Percentiles rank a stretch among this genome's conserved stretches.
Evolutionary conservation across 179 eudicot species (phyloP).

Genomic region (Vitellaria paradoxa): DNA sequence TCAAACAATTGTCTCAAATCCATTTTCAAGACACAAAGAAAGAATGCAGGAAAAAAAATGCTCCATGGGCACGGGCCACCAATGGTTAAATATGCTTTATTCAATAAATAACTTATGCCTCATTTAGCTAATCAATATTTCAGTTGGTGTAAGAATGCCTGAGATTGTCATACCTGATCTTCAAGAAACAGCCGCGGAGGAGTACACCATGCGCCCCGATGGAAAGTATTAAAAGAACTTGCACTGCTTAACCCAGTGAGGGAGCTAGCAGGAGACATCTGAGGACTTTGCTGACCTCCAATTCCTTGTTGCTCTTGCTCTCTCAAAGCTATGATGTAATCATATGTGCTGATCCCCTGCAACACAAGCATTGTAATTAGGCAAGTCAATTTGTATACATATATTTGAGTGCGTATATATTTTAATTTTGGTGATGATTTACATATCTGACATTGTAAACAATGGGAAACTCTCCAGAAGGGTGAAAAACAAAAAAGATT

Average conservation of each 20-base stretch:
- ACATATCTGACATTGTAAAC: background rate
- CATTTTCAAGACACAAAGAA: background rate
- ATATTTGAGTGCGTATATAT: too few relatives aligned
- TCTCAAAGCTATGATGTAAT: conserved; percentile 94
- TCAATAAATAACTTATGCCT: background rate
- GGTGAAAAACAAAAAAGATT: background rate
- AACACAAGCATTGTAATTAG: background rate
- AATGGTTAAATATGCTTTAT: background rate
- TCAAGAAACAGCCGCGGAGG: conserved; percentile 94
- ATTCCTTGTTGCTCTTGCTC: conserved; percentile 92
- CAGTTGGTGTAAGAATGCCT: background rate
- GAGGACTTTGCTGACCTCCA: conserved; percentile 97
- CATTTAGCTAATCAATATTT: background rate
- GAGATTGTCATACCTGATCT: conserved; percentile 67
- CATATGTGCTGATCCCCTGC: conserved; percentile 97
- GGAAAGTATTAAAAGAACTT: conserved; percentile 85
- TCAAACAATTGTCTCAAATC: background rate
- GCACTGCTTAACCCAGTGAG: conserved; percentile 94
- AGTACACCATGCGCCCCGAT: conserved; percentile 94
- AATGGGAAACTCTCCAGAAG: background rate
- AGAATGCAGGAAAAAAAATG: background rate
- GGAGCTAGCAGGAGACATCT: conserved; percentile 94
- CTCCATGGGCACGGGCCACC: background rate
- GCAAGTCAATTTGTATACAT: background rate
- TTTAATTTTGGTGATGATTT: background rate